Evolutionary conservation across 257 asterid genomes (phyloP).

Genomic region (Schizonepeta tenuifolia): DNA sequence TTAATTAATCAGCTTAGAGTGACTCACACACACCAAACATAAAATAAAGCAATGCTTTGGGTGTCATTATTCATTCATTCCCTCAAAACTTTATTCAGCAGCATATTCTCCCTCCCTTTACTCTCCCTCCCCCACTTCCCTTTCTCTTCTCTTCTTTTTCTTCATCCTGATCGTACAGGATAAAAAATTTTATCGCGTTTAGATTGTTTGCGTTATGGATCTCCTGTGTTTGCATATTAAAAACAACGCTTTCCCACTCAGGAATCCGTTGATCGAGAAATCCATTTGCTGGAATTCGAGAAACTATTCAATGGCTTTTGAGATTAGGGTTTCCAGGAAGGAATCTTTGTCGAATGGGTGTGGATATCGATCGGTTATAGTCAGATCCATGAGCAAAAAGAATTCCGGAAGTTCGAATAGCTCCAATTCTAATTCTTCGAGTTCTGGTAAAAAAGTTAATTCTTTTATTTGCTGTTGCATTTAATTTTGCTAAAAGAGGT

Average conservation of each 20-base stretch:
- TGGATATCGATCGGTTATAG: conserved; percentile 50
- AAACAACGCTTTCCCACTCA: conserved; percentile 45
- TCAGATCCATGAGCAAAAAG: conserved; percentile 72
- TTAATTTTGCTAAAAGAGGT: neutral
- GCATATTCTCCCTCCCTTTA: conserved; percentile 39
- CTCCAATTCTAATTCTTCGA: conserved; percentile 56
- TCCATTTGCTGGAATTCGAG: conserved; percentile 55
- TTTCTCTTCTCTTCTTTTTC: neutral
- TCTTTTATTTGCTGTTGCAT: neutral
- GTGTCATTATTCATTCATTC: neutral
- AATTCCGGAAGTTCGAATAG: conserved; percentile 56
- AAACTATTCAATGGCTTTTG: conserved; percentile 44
- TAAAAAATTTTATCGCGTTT: neutral
- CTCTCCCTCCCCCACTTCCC: neutral
- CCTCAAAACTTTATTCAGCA: conserved; percentile 24
- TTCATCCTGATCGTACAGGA: conserved; percentile 8
- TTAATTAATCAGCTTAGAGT: no score
- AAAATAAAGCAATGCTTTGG: neutral
- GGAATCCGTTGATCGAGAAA: conserved; percentile 55
- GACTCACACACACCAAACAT: neutral
- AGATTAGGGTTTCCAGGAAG: conserved; percentile 50
- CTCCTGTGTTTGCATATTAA: conserved; percentile 54
- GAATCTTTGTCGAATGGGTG: conserved; percentile 37
- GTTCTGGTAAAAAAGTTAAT: conserved; percentile 39
- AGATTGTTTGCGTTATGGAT: conserved; percentile 42